Evolutionary conservation across 129 eudicot genomes (phyloP), one percentile per base, ranked within the genome.

Genomic region (Flaveria bidentis): DNA sequence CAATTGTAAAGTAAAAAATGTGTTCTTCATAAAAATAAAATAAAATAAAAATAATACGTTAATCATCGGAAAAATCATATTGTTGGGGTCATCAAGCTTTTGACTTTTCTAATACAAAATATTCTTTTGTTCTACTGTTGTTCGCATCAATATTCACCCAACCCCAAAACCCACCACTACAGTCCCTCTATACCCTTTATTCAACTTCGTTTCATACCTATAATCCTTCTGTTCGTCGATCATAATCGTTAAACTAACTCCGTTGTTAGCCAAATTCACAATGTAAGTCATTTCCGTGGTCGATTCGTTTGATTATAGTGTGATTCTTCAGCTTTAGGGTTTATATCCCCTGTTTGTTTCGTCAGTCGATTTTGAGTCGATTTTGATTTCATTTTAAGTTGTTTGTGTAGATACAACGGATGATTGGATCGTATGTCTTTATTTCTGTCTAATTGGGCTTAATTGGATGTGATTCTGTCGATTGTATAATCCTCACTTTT

Each of bases 391-490:
- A 18, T 39, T 53, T 50, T 51, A 42, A 65, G 26, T 10, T 42
- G 9, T 52, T 16, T 60, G 76, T 68, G 10, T 39, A 26, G 42
- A 55, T n/a, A 23, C 51, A 51, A 28, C 30, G 41, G 33, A 45
- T 14, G 50, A 45, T 49, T 69, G 82, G 57, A 69, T 53, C n/a
- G 53, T 55, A 2, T 65, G 20, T 14, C 33, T 63, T n/a, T 75
- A 6, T 1, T 44, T 61, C 6, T 60, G 52, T 65, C 12, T 28
- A 33, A 47, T 63, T 76, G 6, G 9, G n/a, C 25, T 17, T 25
- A 61, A 74, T 45, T 75, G 71, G 62, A 75, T 62, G 72, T 58
- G 78, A 75, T 46, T 61, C 49, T 4, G 11, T 66, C 65, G 53
- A 50, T 64, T 22, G 7, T 4, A 44, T 44, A 22, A 73, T 73